Base-by-base conservation (phyloP, 352 stramenopile species). In the Phytopythium delawarense region DNA sequence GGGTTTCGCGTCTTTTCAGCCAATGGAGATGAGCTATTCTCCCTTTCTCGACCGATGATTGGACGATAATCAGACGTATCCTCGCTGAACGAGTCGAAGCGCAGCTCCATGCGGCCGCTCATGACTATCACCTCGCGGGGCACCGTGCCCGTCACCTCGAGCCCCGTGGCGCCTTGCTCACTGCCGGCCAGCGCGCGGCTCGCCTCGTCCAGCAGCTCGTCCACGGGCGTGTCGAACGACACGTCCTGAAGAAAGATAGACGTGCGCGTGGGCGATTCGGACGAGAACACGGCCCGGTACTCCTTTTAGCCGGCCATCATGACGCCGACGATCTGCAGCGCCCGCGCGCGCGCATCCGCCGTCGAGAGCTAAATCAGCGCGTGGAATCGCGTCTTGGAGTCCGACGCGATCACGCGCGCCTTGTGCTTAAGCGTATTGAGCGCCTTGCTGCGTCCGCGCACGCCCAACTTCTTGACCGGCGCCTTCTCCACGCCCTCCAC, bases 261-360 rank as follows among this genome's bases (percentile, higher is more conserved):
- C 23, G 69, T 73, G 58, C 84, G 83, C 46, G 76, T 52, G 18
- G 85, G 75, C 30, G 66, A 67, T 0, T 66, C 50, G 2, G 81
- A 83, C 51, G 83, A 79, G 59, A 96, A 96, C 59, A 92, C 84
- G 0, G 87, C 74, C 0, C 87, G 87, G 58, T 89, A 87, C 69
- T 96, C 82, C 21, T 87, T 89, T 72, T 71, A 91, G 56, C 84
- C 86, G 23, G 57, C 69, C 79, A 96, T 91, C 83, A 96, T 94
- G 23, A 96, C 84, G 30, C 87, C 87, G 61, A 96, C 94, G 62
- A 96, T 96, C 71, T 91, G 83, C 51, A 90, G 74, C 39, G 87
- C 87, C 9, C 76, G 77, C 6, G 86, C 76, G 15, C 72, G 77
- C 7, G 62, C 70, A 49, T 61, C 61, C 48, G 79, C 61, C 5